Evolutionary conservation across 2,329 filamentous ascomycete species (phyloP), one percentile per base, ranked within the genome.

Genomic region (Claviceps maximensis): DNA sequence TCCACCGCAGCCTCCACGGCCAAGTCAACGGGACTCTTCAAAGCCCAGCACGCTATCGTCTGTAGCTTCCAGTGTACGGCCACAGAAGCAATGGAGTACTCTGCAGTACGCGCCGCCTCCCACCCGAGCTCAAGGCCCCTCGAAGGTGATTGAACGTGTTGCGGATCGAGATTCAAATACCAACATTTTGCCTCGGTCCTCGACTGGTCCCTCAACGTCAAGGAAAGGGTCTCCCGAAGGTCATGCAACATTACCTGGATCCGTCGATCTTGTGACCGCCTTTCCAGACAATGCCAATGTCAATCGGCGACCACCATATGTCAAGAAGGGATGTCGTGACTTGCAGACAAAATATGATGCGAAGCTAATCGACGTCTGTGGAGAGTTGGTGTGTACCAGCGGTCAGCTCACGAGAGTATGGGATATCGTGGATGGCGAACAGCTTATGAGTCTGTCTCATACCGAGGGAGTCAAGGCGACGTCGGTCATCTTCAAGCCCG

Each of bases 401-500:
- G 93, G 91, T 5, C 85, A 87, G 57, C 75, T 93, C 56, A 97
- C 91, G 1, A 80, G 88, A 56, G 87, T 90, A 0, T 98, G 93
- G 90, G 91, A 84, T 64, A 68, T 95, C 25, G 71, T 82, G 12
- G 89, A 89, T 52, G 91, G 91, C 2, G 87, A 94, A 60, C 76
- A 87, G 50, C 64, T 95, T 15, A 80, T 95, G 75, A 93, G 82
- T 60, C 70, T 95, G 57, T 79, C 83, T 50, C 90, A 95, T 65
- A 86, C 86, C 1, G 93, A 98, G 63, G 88, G 86, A 1, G 75
- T 89, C 57, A 95, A 87, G 64, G 85, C 87, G 8, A 84, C 89
- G 1, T 82, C 89, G 2, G 73, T 96, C 6, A 79, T 82, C 0
- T 98, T 98, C 69, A 94, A 95, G 64, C 89, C 91, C 2, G 86